These are phyloP conservation scores for Trametes versicolor DNA, from an alignment of 1,284 basidiomycete genomes.

Conservation along the genomic window DNA sequence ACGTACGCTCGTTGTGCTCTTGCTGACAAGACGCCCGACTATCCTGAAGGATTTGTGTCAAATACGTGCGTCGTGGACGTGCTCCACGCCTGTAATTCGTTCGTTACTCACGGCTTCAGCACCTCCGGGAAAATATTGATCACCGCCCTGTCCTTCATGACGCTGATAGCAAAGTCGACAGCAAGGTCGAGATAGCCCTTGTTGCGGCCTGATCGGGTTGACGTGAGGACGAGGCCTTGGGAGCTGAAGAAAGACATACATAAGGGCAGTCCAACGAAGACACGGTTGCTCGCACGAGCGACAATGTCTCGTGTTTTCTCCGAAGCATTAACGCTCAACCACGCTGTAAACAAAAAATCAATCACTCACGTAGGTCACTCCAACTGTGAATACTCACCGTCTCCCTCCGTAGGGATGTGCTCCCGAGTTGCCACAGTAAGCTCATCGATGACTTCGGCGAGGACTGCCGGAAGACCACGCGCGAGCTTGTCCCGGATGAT, in stretches of 20 bases:
- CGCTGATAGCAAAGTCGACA: slow-evolving; percentile 21
- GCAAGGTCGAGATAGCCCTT: slow-evolving; percentile 33
- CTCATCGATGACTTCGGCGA: slow-evolving; percentile 43
- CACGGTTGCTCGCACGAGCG: slow-evolving; percentile 39
- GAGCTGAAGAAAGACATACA: slow-evolving; percentile 26
- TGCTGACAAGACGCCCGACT: slow-evolving; percentile 20
- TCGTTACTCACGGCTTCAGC: slow-evolving; percentile 41
- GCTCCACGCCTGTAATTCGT: no score
- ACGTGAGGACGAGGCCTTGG: neutral
- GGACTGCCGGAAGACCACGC: slow-evolving; percentile 33
- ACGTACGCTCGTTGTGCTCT: neutral
- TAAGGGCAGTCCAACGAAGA: slow-evolving; percentile 43
- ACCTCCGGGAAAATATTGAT: slow-evolving; percentile 41
- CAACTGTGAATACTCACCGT: slow-evolving; percentile 35
- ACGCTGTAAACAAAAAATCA: neutral
- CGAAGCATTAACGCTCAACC: neutral
- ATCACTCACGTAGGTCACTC: no score
- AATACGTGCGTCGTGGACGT: neutral
- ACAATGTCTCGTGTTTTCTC: slow-evolving; percentile 35
- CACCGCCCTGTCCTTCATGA: slow-evolving; percentile 15
- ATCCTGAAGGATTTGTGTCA: slow-evolving; percentile 14
- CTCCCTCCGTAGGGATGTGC: slow-evolving; percentile 2
- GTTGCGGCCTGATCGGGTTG: slow-evolving; percentile 36
- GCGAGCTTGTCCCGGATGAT: slow-evolving; percentile 40
- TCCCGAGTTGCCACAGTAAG: slow-evolving; percentile 28